phyloP scores from a whole-genome alignment of 2,329 filamentous ascomycete genomes.

The Didymella keratinophila region DNA sequence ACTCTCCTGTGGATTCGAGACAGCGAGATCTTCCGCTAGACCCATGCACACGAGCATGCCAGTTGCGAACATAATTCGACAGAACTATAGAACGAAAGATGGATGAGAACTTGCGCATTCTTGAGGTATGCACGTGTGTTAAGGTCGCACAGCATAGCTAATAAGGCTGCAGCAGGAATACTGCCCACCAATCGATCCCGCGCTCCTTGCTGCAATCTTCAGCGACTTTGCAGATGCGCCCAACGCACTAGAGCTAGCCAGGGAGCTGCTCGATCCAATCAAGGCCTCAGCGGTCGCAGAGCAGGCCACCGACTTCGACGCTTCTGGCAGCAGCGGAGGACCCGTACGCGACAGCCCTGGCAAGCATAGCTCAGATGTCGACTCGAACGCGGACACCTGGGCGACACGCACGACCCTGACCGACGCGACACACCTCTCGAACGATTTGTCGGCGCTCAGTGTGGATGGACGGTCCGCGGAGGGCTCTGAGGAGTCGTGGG shows the following conservation, averaged over 20 bases:
- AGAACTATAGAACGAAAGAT: conserved; percentile 42
- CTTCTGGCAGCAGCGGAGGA: conserved; percentile 70
- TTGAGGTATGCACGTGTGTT: conserved; percentile 38
- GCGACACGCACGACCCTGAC: conserved; percentile 57
- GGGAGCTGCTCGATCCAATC: conserved; percentile 69
- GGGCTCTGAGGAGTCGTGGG: conserved; percentile 33
- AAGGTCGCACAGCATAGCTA: conserved; percentile 23
- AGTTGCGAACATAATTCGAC: conserved; percentile 31
- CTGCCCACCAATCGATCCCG: conserved; percentile 76
- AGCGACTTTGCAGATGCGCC: conserved; percentile 74
- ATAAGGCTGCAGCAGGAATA: conserved; percentile 68
- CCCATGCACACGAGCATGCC: conserved; percentile 37
- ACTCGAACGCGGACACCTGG: conserved; percentile 50
- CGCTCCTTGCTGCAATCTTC: conserved; percentile 77
- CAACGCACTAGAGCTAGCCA: conserved; percentile 61
- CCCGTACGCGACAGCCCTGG: conserved; percentile 26
- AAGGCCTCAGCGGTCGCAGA: conserved; percentile 70
- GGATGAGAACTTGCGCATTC: conserved; percentile 46
- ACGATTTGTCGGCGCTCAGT: conserved; percentile 53
- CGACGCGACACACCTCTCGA: conserved; percentile 59
- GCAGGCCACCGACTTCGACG: conserved; percentile 79
- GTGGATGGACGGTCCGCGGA: conserved; percentile 28
- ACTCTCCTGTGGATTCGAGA: background rate
- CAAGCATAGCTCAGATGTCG: conserved; percentile 35
- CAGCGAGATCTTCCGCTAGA: background rate